phyloP scores from a whole-genome alignment of 2,329 filamentous ascomycete genomes.

The Bertia moriformis region DNA sequence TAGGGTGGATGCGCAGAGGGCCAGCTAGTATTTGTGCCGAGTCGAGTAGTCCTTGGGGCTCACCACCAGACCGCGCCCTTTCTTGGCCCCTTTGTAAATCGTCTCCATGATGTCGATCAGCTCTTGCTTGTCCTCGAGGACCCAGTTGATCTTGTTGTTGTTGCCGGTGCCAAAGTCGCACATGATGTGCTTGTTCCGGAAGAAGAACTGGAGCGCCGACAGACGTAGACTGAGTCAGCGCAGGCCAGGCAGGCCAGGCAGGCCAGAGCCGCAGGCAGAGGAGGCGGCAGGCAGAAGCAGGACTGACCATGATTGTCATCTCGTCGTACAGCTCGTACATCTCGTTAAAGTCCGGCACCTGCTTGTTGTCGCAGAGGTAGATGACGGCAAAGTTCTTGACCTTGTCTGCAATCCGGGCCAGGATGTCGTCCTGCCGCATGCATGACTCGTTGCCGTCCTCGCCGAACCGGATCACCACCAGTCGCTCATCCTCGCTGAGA shows the following conservation, averaged over 20 bases:
- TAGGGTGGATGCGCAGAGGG: not conserved
- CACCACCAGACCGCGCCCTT: slow-evolving; percentile 88
- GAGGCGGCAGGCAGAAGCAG: slow-evolving; percentile 1
- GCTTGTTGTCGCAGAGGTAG: slow-evolving; percentile 85
- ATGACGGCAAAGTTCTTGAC: slow-evolving; percentile 89
- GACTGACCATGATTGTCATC: not conserved
- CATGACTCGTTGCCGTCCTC: slow-evolving; percentile 61
- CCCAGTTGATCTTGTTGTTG: slow-evolving; percentile 97
- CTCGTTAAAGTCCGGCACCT: slow-evolving; percentile 82
- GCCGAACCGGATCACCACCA: slow-evolving; percentile 87
- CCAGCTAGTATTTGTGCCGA: slow-evolving; percentile 8
- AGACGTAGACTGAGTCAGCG: too few relatives aligned
- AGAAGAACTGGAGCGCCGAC: slow-evolving; percentile 48
- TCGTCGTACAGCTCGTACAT: slow-evolving; percentile 59
- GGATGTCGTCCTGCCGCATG: slow-evolving; percentile 78
- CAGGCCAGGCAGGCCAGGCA: slow-evolving; percentile 56
- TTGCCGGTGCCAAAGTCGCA: slow-evolving; percentile 95
- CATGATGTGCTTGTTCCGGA: slow-evolving; percentile 98
- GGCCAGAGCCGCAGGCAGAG: slow-evolving; percentile 76
- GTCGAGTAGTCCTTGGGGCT: slow-evolving; percentile 64
- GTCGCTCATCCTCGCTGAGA: slow-evolving; percentile 67
- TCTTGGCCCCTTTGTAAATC: slow-evolving; percentile 95
- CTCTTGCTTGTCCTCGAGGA: slow-evolving; percentile 94
- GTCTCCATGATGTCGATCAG: slow-evolving; percentile 97
- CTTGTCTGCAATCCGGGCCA: slow-evolving; percentile 81